These are phyloP conservation scores for Dryadomyces sulphureus DNA, from an alignment of 2,329 filamentous ascomycete genomes.

Conservation along the genomic window DNA sequence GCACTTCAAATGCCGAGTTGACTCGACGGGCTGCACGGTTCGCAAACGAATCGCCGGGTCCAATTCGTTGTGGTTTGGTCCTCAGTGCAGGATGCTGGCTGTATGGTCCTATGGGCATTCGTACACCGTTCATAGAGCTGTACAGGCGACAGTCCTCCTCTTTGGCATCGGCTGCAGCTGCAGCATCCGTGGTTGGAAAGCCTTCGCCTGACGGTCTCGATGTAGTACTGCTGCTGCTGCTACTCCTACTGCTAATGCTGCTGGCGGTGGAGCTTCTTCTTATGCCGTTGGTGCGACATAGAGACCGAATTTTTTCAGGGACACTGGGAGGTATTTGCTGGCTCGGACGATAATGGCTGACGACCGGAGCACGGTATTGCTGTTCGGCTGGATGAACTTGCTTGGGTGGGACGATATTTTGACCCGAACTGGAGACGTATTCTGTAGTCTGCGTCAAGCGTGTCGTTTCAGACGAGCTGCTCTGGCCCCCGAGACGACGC, in stretches of 20 bases:
- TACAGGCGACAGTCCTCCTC: neutral
- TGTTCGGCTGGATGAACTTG: too few species aligned
- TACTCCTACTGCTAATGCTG: conserved; percentile 10
- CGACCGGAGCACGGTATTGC: too few species aligned
- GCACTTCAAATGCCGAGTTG: conserved; percentile 23
- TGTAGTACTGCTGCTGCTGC: conserved; percentile 1
- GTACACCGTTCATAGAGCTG: neutral
- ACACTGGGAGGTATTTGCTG: too few species aligned
- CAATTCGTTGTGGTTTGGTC: conserved; percentile 9
- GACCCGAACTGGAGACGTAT: conserved; percentile 8
- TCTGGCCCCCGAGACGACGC: conserved; percentile 13
- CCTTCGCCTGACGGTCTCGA: neutral
- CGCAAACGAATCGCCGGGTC: conserved; percentile 15
- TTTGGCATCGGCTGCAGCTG: neutral
- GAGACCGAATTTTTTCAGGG: too few species aligned
- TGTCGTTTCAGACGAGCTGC: conserved; percentile 4
- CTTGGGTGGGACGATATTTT: neutral
- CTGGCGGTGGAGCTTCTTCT: conserved; percentile 2
- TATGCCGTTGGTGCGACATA: too few species aligned
- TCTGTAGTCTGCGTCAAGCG: conserved; percentile 2
- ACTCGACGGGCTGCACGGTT: conserved; percentile 21
- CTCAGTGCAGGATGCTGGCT: neutral
- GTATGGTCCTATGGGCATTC: neutral
- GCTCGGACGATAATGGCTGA: too few species aligned
- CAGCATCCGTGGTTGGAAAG: neutral